Conservation (phyloP, 306 rosid species). For the Ziziphus jujuba region DNA sequence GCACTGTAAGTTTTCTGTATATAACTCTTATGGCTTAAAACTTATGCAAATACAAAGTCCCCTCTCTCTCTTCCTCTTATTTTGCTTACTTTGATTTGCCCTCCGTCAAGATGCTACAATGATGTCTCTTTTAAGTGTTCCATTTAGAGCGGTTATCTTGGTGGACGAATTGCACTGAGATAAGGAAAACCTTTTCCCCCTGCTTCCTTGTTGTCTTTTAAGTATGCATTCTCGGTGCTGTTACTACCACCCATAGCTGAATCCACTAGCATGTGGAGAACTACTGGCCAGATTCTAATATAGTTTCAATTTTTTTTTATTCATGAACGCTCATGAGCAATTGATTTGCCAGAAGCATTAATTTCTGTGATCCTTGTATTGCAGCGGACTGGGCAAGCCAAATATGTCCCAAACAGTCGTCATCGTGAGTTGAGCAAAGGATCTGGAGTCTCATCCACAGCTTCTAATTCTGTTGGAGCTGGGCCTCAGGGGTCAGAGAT, state of each 20-base stretch:
- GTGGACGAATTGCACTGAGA: not conserved
- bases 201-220: not conserved
- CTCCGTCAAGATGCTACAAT: not conserved
- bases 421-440: conserved; percentile 52
- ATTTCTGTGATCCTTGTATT: conserved; percentile 20
- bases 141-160: not conserved
- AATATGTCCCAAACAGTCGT: conserved; percentile 48
- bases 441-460: conserved; percentile 52
- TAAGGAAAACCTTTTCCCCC: not conserved
- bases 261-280: too few species aligned
- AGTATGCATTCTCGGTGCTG: not conserved
- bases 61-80: not conserved
- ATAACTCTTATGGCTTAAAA: too few species aligned
- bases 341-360: conserved; percentile 11
- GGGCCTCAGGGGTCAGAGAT: conserved; percentile 55
- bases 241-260: too few species aligned
- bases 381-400: conserved; percentile 56
- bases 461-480: conserved; percentile 45
- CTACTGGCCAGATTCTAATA: not conserved
- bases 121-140: not conserved
- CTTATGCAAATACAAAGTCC: too few species aligned
- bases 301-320: not conserved
- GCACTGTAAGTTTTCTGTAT: too few species aligned
- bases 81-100: not conserved
- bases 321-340: not conserved